phyloP scores from a whole-genome alignment of 1,284 basidiomycete species.

The Melampsora larici-populina region DNA sequence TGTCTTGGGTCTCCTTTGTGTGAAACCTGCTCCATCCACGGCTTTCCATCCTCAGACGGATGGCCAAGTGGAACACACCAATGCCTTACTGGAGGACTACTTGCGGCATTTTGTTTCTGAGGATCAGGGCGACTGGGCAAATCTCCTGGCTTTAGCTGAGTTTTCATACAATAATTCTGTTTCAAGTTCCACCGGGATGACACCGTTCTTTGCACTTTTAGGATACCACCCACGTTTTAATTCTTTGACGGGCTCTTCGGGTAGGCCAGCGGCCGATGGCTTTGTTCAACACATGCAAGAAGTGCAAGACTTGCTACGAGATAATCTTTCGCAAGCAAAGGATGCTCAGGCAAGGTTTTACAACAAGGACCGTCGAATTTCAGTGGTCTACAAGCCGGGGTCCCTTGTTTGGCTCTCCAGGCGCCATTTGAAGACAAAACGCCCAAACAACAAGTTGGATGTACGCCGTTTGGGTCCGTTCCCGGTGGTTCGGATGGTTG shows the following conservation, averaged over 20 bases:
- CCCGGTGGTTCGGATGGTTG: not conserved
- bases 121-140: conserved; percentile 43
- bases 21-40: not conserved
- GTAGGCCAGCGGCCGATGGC: not conserved
- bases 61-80: no score
- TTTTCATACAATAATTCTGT: conserved; percentile 53
- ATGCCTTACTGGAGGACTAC: conserved; percentile 43
- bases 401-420: not conserved
- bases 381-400: not conserved
- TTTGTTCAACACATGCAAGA: no score
- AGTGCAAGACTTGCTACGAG: no score
- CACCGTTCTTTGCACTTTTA: conserved; percentile 57
- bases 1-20: not conserved
- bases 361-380: not conserved
- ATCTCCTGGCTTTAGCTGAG: conserved; percentile 48
- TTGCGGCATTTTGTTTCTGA: conserved; percentile 46
- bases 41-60: no score
- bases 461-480: conserved; percentile 4
- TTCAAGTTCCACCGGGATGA: conserved; percentile 48
- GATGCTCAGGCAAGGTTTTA: conserved; percentile 5
- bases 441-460: conserved; percentile 10
- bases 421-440: not conserved
- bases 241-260: conserved; percentile 6
- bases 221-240: conserved; percentile 53
- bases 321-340: not conserved